phyloP scores from a whole-genome alignment of 2,329 filamentous ascomycete species.

The Aspergillus ibericus region DNA sequence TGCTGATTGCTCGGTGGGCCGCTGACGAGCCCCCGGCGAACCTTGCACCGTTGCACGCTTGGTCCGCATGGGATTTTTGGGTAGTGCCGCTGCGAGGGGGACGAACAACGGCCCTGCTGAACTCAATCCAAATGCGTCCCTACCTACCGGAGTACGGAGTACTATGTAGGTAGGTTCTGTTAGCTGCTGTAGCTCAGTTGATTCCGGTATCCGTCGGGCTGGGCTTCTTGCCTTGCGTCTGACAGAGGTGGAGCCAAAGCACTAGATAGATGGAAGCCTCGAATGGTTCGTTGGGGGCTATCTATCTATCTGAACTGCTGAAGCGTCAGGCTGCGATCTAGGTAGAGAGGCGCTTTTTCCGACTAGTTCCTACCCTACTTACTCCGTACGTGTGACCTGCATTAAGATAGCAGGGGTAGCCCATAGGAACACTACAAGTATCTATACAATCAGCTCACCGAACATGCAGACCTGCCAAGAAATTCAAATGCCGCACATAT shows the following conservation, averaged over 20 bases:
- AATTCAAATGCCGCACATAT: not conserved
- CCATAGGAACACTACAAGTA: not conserved
- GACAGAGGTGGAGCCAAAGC: not conserved
- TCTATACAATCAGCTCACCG: not conserved
- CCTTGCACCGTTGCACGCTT: constrained; percentile 14
- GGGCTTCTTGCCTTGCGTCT: not conserved
- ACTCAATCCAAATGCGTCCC: too few relatives aligned
- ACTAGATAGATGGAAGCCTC: not conserved
- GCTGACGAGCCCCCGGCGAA: constrained; percentile 13
- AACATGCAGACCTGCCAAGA: not conserved
- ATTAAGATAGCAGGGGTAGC: not conserved
- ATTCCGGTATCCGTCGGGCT: not conserved
- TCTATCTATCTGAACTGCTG: too few relatives aligned
- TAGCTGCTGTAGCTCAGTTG: too few relatives aligned
- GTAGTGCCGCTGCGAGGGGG: too few relatives aligned
- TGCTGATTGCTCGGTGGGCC: constrained; percentile 15
- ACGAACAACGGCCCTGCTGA: too few relatives aligned
- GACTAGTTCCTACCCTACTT: not conserved
- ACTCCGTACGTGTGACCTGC: not conserved
- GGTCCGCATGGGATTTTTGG: not conserved
- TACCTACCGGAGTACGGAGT: not conserved
- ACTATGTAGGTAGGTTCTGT: not conserved
- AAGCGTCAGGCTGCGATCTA: too few relatives aligned
- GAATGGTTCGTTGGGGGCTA: not conserved
- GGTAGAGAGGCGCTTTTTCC: not conserved